phyloP scores from a whole-genome alignment of 805 yeast species.

The Saccharomycopsis javanensis region DNA sequence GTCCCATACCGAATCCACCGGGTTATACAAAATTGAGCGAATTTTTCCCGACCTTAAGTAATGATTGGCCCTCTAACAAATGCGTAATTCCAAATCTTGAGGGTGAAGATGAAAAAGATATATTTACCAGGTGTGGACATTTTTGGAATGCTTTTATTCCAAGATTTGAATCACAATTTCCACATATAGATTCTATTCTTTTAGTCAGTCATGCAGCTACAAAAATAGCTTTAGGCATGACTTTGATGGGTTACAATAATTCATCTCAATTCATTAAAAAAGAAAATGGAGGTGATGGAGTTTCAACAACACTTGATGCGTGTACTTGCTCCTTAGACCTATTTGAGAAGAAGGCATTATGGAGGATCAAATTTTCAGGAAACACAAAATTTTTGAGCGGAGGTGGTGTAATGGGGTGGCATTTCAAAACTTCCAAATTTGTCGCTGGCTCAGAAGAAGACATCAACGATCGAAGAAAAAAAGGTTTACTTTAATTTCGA shows the following conservation, averaged over 20 bases:
- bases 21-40: constrained; percentile 34
- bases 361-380: constrained; percentile 69
- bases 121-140: constrained; percentile 47
- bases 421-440: constrained; percentile 47
- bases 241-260: constrained; percentile 44
- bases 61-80: constrained; percentile 46
- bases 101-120: constrained; percentile 69
- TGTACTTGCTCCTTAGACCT: constrained; percentile 82
- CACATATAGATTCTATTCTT: constrained; percentile 52
- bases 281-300: constrained; percentile 29
- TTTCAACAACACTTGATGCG: constrained; percentile 43
- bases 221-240: constrained; percentile 82
- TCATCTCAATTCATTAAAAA: constrained; percentile 40
- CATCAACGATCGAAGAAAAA: constrained; percentile 41
- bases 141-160: constrained; percentile 53
- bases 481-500: neutral
- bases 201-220: constrained; percentile 90
- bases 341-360: constrained; percentile 34
- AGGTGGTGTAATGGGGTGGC: constrained; percentile 95
- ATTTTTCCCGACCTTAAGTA: constrained; percentile 43
- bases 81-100: constrained; percentile 45
- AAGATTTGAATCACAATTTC: constrained; percentile 45
- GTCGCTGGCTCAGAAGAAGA: constrained; percentile 92
- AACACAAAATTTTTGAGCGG: constrained; percentile 53
- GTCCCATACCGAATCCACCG: constrained; percentile 62